Percentiles rank a stretch among this genome's conserved stretches.
Evolutionary conservation across 1,284 basidiomycete species (phyloP).

Genomic region (Cutaneotrichosporon daszewskae): DNA sequence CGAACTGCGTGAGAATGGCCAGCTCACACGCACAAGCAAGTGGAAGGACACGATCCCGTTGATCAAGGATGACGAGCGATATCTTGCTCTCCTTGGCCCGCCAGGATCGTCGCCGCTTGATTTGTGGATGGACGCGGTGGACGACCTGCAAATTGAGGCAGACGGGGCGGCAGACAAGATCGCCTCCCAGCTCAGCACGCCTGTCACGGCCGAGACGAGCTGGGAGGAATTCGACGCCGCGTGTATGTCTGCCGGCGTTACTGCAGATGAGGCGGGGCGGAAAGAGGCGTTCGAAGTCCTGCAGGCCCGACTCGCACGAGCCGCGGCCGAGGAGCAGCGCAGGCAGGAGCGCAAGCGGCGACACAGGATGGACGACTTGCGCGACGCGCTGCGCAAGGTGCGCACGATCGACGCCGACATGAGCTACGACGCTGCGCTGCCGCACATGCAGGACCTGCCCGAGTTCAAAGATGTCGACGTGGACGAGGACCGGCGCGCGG

Average conservation of each 20-base stretch:
- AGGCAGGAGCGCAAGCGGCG: constrained; percentile 74
- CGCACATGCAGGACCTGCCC: constrained; percentile 67
- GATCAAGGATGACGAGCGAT: constrained; percentile 73
- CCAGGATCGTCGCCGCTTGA: constrained; percentile 91
- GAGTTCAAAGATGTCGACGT: constrained; percentile 74
- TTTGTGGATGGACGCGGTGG: constrained; percentile 90
- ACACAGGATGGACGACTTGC: constrained; percentile 87
- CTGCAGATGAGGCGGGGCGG: constrained; percentile 52
- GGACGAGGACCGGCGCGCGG: constrained; percentile 69
- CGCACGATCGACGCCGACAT: constrained; percentile 66
- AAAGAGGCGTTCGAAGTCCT: constrained; percentile 61
- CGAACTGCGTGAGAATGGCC: constrained; percentile 60
- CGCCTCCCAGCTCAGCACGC: constrained; percentile 41
- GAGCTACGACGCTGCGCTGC: constrained; percentile 71
- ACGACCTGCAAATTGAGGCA: constrained; percentile 75
- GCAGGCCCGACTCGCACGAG: constrained; percentile 62
- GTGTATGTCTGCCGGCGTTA: constrained; percentile 34
- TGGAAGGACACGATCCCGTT: constrained; percentile 83
- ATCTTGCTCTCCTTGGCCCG: constrained; percentile 76
- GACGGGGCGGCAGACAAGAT: constrained; percentile 67
- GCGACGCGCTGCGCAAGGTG: constrained; percentile 89
- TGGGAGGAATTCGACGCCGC: constrained; percentile 53
- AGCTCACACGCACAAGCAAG: constrained; percentile 73
- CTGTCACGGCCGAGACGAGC: constrained; percentile 45
- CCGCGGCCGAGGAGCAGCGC: constrained; percentile 71